phyloP scores from a whole-genome alignment of 2,329 filamentous ascomycete genomes.

The Monosporascus sp. region DNA sequence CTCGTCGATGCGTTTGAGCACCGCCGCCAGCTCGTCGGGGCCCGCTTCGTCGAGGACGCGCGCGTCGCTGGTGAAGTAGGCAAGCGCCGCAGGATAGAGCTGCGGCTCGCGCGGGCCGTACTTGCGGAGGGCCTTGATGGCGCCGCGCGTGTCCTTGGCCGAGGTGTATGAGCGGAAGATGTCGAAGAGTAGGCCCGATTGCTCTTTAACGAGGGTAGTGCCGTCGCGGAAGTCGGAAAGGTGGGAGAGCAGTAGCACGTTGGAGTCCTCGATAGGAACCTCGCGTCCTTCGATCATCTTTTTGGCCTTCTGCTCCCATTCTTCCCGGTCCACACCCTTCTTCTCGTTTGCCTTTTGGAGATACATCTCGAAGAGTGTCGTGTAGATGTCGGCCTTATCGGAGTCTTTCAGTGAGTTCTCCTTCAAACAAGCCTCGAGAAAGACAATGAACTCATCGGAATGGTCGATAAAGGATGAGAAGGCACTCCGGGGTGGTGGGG shows the following conservation, averaged over 20 bases:
- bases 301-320: conserved; percentile 90
- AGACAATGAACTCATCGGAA: conserved; percentile 82
- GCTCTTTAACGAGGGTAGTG: conserved; percentile 87
- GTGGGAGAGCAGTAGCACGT: conserved; percentile 87
- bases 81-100: conserved; percentile 84
- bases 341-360: conserved; percentile 78
- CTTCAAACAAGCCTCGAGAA: conserved; percentile 80
- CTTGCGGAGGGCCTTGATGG: conserved; percentile 82
- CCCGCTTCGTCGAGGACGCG: conserved; percentile 80
- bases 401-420: conserved; percentile 64
- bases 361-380: conserved; percentile 97
- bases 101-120: conserved; percentile 89
- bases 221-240: conserved; percentile 86
- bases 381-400: conserved; percentile 83
- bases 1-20: conserved; percentile 81
- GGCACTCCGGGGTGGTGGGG: conserved; percentile 78
- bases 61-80: conserved; percentile 86
- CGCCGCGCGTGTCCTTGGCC: conserved; percentile 83
- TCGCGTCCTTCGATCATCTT: conserved; percentile 76
- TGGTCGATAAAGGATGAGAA: conserved; percentile 98
- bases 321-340: conserved; percentile 59
- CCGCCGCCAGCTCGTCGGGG: conserved; percentile 68
- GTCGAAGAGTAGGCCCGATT: conserved; percentile 85
- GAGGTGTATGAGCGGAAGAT: conserved; percentile 96
- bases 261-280: conserved; percentile 87